Evolutionary conservation across 768 basidiomycete species (phyloP), one percentile per base, ranked within the genome.

Genomic region (Rhizopogon vulgaris): DNA sequence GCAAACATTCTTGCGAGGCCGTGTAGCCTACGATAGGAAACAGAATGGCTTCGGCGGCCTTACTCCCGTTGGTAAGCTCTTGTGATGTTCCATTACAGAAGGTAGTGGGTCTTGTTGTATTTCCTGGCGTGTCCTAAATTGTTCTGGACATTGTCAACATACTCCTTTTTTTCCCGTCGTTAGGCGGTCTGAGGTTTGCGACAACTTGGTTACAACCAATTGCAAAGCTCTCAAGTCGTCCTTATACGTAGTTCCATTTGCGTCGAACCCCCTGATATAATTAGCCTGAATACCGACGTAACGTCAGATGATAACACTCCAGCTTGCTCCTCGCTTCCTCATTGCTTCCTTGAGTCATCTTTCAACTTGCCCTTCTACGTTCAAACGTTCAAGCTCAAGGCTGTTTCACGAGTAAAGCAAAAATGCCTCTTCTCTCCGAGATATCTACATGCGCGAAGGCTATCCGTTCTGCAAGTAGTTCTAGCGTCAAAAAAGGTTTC

Each of bases 1-100:
- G 53, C 73, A 84, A 67, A 92, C 90, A 0, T 90, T 80, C 65
- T 71, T 98, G n/a, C 80, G 92, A 4, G 94, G 93, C 2, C 58
- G 64, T 15, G 65, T 87, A 41, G 78, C 86, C 0, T 96, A 88
- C 67, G 78, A 82, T 54, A 56, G 43, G 41, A 45, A 34, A 28
- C 52, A n/a, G 45, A 63, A 58, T n/a, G 73, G 74, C 8, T 74
- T 73, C 32, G 62, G 68, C 14, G 69, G 60, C 5, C 36, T 67
- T 46, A 22, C 47, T 17, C 73, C 75, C 15, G 41, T 57, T 11
- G 78, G 78, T 28, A 65, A 59, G 46, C 54, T 78, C 41, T 54
- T 78, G 49, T 76, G 56, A 66, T 24, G 28, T 28, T 28, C 28
- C 28, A 28, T 1, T 28, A 28, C 28, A 8, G 8, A 30, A 30